These are phyloP conservation scores for Candida gorgasii DNA, from an alignment of 805 yeast species.

Conservation along the genomic window DNA sequence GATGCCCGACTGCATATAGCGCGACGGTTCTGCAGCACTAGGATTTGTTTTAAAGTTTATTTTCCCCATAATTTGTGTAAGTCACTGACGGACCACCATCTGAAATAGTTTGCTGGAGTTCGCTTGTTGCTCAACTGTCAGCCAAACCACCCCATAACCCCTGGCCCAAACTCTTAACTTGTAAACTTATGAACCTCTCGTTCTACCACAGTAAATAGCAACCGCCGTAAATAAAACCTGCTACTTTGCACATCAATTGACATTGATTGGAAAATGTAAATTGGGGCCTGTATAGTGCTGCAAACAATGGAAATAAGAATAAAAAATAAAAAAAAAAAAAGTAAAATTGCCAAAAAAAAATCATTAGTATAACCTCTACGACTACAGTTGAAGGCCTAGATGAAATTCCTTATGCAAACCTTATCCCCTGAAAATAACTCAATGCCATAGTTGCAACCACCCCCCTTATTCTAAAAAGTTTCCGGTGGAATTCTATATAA, in stretches of 20 bases:
- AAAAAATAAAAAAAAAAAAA: conserved; percentile 1
- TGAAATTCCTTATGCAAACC: conserved; percentile 5
- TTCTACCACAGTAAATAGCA: neutral
- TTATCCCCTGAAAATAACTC: conserved; percentile 1
- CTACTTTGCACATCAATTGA: neutral
- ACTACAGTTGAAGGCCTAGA: conserved; percentile 4
- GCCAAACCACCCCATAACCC: too few relatives aligned
- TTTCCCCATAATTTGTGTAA: conserved; percentile 9
- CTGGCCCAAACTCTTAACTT: too few relatives aligned
- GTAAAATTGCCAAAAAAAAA: conserved; percentile 1
- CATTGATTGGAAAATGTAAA: neutral
- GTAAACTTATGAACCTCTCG: too few relatives aligned
- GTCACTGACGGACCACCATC: too few relatives aligned
- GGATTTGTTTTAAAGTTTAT: conserved; percentile 2
- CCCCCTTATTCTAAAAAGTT: neutral
- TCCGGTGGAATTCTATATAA: conserved; percentile 2
- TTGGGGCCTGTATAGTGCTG: neutral
- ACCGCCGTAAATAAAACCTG: neutral
- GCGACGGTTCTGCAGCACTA: conserved; percentile 4
- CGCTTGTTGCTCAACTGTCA: too few relatives aligned
- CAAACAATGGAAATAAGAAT: conserved; percentile 2
- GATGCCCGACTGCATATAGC: conserved; percentile 6
- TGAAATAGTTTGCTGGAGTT: too few relatives aligned
- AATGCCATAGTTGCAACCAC: neutral
- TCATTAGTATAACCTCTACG: conserved; percentile 1